A percentile compares a stretch with the other conserved stretches of the same genome.
These are phyloP conservation scores for Candida caryicola DNA, from an alignment of 805 yeast species.

Conservation along the genomic window DNA sequence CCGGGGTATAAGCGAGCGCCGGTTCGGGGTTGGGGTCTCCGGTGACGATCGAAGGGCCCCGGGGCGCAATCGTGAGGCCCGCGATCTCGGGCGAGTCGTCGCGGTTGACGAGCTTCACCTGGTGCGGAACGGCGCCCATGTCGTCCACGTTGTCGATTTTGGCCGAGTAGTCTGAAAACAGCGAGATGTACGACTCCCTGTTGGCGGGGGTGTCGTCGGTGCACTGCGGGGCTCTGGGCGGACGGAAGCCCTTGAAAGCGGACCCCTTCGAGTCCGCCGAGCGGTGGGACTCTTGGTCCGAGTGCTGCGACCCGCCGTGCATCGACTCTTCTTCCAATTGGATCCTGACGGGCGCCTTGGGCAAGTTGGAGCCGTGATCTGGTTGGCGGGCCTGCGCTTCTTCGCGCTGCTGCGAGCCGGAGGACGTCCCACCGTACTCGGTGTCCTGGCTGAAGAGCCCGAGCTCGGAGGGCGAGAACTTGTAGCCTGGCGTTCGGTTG, in stretches of 20 bases:
- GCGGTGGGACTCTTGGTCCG: neutral
- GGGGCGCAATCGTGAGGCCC: neutral
- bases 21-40: neutral
- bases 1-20: neutral
- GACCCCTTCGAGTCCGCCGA: neutral
- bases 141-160: slow-evolving; percentile 22
- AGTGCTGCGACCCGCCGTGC: neutral
- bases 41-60: neutral
- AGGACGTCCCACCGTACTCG: neutral
- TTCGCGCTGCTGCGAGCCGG: neutral
- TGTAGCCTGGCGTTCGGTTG: neutral
- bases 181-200: slow-evolving; percentile 15
- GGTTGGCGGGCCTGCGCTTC: neutral
- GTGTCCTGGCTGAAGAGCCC: neutral
- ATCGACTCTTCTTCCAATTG: neutral
- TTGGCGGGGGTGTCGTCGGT: slow-evolving; percentile 1
- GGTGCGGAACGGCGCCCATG: slow-evolving; percentile 9
- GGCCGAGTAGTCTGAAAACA: slow-evolving; percentile 18
- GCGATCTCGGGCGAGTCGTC: neutral
- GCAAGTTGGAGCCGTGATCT: neutral
- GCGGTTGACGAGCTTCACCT: slow-evolving; percentile 3
- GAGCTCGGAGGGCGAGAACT: neutral
- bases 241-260: slow-evolving; percentile 10
- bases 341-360: neutral
- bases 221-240: slow-evolving; percentile 7